A percentile compares a stretch with the other conserved stretches of the same genome.
Conservation (phyloP, 208 protist species). For the Leishmania lainsoni region DNA sequence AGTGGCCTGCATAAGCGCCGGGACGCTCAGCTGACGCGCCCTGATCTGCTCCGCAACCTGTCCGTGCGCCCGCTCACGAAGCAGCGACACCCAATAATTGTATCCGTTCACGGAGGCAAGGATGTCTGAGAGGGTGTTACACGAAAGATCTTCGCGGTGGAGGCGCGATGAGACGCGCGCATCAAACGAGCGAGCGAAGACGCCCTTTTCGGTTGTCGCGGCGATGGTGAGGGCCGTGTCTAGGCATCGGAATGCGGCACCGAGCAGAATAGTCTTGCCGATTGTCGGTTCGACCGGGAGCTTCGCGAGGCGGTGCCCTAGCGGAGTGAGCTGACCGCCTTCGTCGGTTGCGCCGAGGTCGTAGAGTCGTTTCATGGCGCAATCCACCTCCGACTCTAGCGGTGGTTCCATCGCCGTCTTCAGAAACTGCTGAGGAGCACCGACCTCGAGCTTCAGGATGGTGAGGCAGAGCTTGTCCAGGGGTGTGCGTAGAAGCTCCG, state of each 20-base stretch:
- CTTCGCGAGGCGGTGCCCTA: slow-evolving; percentile 78
- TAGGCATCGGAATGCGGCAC: slow-evolving; percentile 89
- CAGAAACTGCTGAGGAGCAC: slow-evolving; percentile 76
- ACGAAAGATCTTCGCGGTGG: slow-evolving; percentile 80
- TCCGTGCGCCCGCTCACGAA: slow-evolving; percentile 37
- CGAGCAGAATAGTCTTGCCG: slow-evolving; percentile 94
- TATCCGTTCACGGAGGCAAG: slow-evolving; percentile 89
- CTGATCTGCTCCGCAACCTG: slow-evolving; percentile 49
- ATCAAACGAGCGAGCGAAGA: slow-evolving; percentile 66
- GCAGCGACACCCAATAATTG: slow-evolving; percentile 83
- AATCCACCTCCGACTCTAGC: slow-evolving; percentile 45
- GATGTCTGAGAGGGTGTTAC: slow-evolving; percentile 75
- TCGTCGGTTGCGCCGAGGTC: slow-evolving; percentile 81
- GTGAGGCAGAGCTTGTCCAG: slow-evolving; percentile 93
- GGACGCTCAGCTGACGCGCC: slow-evolving; percentile 62
- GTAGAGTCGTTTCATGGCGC: slow-evolving; percentile 69
- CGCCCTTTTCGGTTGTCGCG: slow-evolving; percentile 54
- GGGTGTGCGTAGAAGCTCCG: slow-evolving; percentile 94
- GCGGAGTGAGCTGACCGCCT: slow-evolving; percentile 81
- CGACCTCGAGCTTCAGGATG: slow-evolving; percentile 67
- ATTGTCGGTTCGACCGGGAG: slow-evolving; percentile 78
- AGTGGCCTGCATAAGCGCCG: slow-evolving; percentile 58
- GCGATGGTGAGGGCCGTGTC: slow-evolving; percentile 95
- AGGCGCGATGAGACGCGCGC: slow-evolving; percentile 57
- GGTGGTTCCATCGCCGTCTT: slow-evolving; percentile 79